These are phyloP conservation scores for Blastobotrys muscicola DNA, from an alignment of 805 yeast species.

Conservation along the genomic window DNA sequence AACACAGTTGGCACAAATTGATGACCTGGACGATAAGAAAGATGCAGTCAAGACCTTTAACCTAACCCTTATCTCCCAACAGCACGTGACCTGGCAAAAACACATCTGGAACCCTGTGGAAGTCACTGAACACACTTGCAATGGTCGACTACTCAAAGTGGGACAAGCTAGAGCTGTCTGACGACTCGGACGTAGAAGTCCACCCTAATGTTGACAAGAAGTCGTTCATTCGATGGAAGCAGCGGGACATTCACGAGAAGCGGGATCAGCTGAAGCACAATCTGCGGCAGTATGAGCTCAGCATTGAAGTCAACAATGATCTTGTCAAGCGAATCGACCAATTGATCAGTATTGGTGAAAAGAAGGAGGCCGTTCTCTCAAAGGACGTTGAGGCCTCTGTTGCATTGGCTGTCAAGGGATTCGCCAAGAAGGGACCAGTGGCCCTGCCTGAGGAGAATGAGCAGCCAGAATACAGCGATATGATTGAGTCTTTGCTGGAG, in stretches of 20 bases:
- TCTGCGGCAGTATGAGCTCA: conserved; percentile 64
- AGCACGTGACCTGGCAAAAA: neutral
- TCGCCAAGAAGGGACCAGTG: conserved; percentile 20
- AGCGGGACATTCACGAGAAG: conserved; percentile 92
- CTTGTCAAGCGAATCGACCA: conserved; percentile 65
- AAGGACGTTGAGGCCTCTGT: conserved; percentile 19
- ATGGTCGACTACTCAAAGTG: conserved; percentile 96
- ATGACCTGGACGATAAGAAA: too few species aligned
- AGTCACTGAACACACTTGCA: neutral
- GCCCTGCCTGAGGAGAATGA: conserved; percentile 13
- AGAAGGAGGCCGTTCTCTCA: conserved; percentile 20
- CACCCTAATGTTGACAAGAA: conserved; percentile 96
- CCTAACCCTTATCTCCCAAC: too few species aligned
- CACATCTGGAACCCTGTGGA: neutral
- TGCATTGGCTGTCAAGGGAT: conserved; percentile 16
- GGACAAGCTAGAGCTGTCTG: conserved; percentile 94
- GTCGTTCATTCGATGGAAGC: conserved; percentile 93
- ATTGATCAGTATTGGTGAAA: conserved; percentile 38
- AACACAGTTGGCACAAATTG: too few species aligned
- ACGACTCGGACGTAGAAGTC: conserved; percentile 93
- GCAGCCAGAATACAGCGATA: conserved; percentile 64
- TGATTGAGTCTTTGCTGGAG: conserved; percentile 83
- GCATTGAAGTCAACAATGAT: conserved; percentile 69
- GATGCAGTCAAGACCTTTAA: too few species aligned
- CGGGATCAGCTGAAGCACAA: conserved; percentile 73